Evolutionary conservation across 192 early-diverging fungal genomes (phyloP), one percentile per base, ranked within the genome.

Genomic region (Funneliformis mosseae): DNA sequence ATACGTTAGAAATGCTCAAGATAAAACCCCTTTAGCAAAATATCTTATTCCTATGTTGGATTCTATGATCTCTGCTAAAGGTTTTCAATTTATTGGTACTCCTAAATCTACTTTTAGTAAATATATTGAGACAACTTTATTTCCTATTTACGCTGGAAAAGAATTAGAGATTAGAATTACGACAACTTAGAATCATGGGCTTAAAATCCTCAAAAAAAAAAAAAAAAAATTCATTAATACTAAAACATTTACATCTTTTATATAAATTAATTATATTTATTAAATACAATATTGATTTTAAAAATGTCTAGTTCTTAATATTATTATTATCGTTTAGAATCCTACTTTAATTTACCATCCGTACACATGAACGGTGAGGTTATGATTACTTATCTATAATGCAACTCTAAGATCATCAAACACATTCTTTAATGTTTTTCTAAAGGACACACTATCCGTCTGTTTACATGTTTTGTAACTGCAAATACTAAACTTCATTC

Each of bases 401-500:
- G 16, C 18, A 55, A 23, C 42, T 66, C 77, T 85, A 87, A 96
- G 86, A 69, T 95, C 94, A 75, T 85, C 87, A 74, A 96, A 81
- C 25, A 85, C 86, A 64, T 84, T 74, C 59, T 88, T 76, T 33
- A 96, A 81, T n/a, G 89, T 83, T 64, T 91, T 90, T 25, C 92
- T 82, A 83, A 94, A 95, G 28, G 83, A 79, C n/a, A 55, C 39
- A 9, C 89, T 85, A 77, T 91, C 81, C 0, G 88, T 87, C 62
- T 87, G 83, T 16, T 76, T 68, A 62, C 72, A 83, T 4, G 73
- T 80, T 42, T 85, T 86, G 87, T 88, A 89, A 48, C 88, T 86
- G 16, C 89, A 87, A 16, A 97, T 87, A 60, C 90, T 92, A 74
- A 95, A 92, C 82, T 92, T 94, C 75, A 96, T 87, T 27, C 86